phyloP scores from a whole-genome alignment of 306 rosid species.

The Acacia melanoxylon region DNA sequence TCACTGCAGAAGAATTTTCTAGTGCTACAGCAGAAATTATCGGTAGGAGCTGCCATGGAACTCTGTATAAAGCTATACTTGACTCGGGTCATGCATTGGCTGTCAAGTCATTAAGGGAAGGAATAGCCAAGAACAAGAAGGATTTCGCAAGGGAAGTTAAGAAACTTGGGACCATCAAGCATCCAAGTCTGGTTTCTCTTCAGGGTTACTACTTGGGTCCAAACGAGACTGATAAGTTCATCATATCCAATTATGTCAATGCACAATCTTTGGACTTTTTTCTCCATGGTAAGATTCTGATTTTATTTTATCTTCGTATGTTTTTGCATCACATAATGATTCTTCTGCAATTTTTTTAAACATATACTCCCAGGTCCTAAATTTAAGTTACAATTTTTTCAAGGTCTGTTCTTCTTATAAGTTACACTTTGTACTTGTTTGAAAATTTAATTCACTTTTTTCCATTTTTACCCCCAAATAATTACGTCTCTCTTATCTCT shows the following conservation, averaged over 20 bases:
- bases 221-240: conserved; percentile 67
- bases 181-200: conserved; percentile 67
- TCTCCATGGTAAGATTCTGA: conserved; percentile 61
- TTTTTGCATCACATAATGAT: neutral
- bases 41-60: conserved; percentile 83
- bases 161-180: conserved; percentile 80
- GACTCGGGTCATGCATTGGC: conserved; percentile 65
- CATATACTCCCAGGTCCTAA: too few species aligned
- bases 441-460: too few species aligned
- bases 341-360: neutral
- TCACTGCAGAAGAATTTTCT: conserved; percentile 81
- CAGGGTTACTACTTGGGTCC: conserved; percentile 79
- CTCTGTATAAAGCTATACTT: conserved; percentile 71
- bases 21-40: conserved; percentile 70
- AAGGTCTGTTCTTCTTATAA: too few species aligned
- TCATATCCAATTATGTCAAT: conserved; percentile 64
- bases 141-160: conserved; percentile 73
- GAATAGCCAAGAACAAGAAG: conserved; percentile 76
- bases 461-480: too few species aligned
- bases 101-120: conserved; percentile 76
- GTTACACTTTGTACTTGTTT: too few species aligned
- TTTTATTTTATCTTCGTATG: neutral
- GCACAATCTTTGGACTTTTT: conserved; percentile 65
- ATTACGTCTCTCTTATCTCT: too few species aligned
- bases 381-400: too few species aligned